Conservation (phyloP, 352 stramenopile species). For the Albugo laibachii region DNA sequence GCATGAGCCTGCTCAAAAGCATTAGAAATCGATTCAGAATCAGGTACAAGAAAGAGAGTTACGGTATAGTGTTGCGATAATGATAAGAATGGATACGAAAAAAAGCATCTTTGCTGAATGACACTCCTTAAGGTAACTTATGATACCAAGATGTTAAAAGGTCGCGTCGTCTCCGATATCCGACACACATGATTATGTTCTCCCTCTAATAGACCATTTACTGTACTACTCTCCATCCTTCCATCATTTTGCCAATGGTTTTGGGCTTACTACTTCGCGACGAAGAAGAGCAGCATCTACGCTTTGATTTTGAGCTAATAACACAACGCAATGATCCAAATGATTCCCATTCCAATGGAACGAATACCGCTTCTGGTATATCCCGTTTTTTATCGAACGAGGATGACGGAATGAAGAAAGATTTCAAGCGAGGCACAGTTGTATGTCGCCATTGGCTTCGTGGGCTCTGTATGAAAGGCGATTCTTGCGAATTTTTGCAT, state of each 20-base stretch:
- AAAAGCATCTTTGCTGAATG: too few species aligned
- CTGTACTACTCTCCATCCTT: too few species aligned
- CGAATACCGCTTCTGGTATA: constrained; percentile 14
- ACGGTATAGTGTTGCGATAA: too few species aligned
- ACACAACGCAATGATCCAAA: constrained; percentile 34
- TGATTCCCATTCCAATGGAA: constrained; percentile 12
- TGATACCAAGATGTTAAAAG: too few species aligned
- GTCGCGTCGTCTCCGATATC: too few species aligned
- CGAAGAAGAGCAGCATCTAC: constrained; percentile 47
- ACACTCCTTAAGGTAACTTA: too few species aligned
- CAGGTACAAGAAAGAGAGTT: too few species aligned
- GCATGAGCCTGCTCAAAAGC: too few species aligned
- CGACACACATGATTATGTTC: too few species aligned
- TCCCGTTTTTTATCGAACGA: not conserved
- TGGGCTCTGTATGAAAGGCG: constrained; percentile 95
- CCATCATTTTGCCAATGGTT: constrained; percentile 20
- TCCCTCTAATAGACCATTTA: too few species aligned
- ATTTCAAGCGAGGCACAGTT: constrained; percentile 86
- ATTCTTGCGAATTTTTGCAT: constrained; percentile 94
- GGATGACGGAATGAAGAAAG: constrained; percentile 31
- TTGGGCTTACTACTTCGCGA: constrained; percentile 56
- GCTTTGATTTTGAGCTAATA: constrained; percentile 76
- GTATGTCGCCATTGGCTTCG: constrained; percentile 96
- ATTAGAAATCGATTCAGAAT: too few species aligned
- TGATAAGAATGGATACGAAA: too few species aligned